Percentiles rank a stretch among this genome's conserved stretches.
These are phyloP conservation scores for Jamesozyma gamospora DNA, from an alignment of 805 yeast species.

Conservation along the genomic window DNA sequence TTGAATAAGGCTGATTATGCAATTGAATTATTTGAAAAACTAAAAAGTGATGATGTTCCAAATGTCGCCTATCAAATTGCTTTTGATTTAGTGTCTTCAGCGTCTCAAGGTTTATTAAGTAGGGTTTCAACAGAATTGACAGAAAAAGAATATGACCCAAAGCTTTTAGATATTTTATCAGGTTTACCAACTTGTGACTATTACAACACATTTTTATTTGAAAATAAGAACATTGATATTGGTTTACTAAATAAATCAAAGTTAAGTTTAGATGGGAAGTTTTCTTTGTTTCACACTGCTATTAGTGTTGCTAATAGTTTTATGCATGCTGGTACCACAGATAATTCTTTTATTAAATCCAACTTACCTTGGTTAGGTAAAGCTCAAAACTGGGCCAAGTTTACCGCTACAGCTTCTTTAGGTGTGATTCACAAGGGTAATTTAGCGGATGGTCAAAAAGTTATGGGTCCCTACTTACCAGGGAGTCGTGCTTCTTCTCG, in stretches of 20 bases:
- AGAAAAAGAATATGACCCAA: constrained; percentile 27
- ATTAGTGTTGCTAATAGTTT: constrained; percentile 91
- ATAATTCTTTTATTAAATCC: constrained; percentile 80
- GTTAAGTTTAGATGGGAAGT: constrained; percentile 76
- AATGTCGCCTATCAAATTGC: constrained; percentile 85
- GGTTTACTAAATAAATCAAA: constrained; percentile 75
- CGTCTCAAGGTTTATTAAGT: constrained; percentile 78
- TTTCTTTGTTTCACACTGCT: constrained; percentile 90
- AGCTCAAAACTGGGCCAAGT: constrained; percentile 98
- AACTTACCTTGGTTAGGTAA: constrained; percentile 93
- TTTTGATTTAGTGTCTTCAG: constrained; percentile 84
- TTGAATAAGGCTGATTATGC: constrained; percentile 71
- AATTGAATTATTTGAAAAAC: constrained; percentile 50
- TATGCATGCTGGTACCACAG: constrained; percentile 93
- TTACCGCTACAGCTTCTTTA: constrained; percentile 93
- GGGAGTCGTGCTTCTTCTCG: constrained; percentile 58
- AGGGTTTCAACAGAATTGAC: constrained; percentile 38
- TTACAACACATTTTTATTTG: constrained; percentile 76
- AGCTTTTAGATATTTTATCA: constrained; percentile 60
- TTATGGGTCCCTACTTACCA: constrained; percentile 86
- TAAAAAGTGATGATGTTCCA: constrained; percentile 35
- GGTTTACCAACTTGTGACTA: constrained; percentile 94
- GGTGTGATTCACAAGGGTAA: constrained; percentile 97
- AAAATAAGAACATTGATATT: constrained; percentile 80
- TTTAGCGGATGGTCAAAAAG: constrained; percentile 76